These are phyloP conservation scores for Lasiosphaeria miniovina DNA, from an alignment of 495 filamentous ascomycete genomes.

Conservation along the genomic window DNA sequence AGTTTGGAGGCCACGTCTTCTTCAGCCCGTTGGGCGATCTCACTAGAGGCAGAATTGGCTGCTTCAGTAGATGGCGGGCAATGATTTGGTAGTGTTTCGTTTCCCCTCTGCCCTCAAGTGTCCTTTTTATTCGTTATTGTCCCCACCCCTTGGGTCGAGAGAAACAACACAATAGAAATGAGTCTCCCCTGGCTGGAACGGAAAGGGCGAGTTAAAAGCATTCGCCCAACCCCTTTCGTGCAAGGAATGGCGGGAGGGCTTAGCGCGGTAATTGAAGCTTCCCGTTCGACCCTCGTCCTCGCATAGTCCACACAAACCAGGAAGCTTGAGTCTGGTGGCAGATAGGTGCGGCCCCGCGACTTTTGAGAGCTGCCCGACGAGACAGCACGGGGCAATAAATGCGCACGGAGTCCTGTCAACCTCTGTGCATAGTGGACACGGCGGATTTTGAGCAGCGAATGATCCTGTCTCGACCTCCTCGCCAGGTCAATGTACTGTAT, in stretches of 20 bases:
- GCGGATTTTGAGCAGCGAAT: too few relatives aligned
- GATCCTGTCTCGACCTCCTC: too few relatives aligned
- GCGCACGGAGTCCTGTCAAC: slow-evolving; percentile 10
- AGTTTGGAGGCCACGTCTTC: neutral
- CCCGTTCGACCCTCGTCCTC: neutral
- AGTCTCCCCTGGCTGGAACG: neutral
- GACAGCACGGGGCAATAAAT: slow-evolving; percentile 13
- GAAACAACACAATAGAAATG: neutral
- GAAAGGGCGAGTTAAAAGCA: slow-evolving; percentile 6
- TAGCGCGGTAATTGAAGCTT: slow-evolving; percentile 15
- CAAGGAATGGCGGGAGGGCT: slow-evolving; percentile 4
- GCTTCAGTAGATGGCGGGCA: neutral
- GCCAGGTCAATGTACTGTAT: too few relatives aligned
- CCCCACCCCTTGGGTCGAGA: too few relatives aligned
- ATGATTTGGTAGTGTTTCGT: neutral
- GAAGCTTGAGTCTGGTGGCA: slow-evolving; percentile 3
- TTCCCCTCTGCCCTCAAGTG: neutral
- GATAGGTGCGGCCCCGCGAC: slow-evolving; percentile 13
- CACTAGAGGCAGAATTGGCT: too few relatives aligned
- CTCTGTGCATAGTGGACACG: slow-evolving; percentile 6
- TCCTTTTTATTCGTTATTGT: too few relatives aligned
- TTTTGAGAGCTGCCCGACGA: slow-evolving; percentile 18
- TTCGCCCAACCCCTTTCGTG: slow-evolving; percentile 16
- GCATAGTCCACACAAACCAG: neutral
- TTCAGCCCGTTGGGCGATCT: neutral